These are phyloP conservation scores for Paraphoma chrysanthemicola DNA, from an alignment of 2,329 filamentous ascomycete genomes.

Conservation along the genomic window DNA sequence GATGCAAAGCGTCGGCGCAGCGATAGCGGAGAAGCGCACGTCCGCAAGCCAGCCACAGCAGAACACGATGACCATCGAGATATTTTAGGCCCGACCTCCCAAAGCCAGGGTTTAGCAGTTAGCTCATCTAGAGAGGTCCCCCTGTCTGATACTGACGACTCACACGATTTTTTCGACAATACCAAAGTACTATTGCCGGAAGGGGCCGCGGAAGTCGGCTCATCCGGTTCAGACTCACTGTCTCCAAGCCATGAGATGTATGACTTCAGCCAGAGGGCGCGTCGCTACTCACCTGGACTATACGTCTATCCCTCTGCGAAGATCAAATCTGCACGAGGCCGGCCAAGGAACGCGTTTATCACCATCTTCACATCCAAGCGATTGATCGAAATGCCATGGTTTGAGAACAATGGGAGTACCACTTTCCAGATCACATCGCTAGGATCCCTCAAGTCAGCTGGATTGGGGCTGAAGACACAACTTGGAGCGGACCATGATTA, in stretches of 20 bases:
- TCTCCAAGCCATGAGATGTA: neutral
- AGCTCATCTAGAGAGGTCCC: too few species aligned
- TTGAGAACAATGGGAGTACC: constrained; percentile 3
- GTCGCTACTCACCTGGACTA: constrained; percentile 45
- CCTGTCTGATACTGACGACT: too few species aligned
- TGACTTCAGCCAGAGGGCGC: constrained; percentile 21
- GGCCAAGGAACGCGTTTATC: constrained; percentile 52
- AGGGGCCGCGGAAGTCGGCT: too few species aligned
- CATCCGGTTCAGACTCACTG: neutral
- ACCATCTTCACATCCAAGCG: constrained; percentile 50
- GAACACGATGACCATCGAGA: too few species aligned
- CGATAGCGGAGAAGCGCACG: neutral
- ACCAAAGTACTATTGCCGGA: too few species aligned
- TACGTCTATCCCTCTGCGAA: constrained; percentile 56
- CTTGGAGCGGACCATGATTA: neutral
- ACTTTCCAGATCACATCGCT: neutral
- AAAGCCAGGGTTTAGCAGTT: too few species aligned
- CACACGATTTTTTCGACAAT: too few species aligned
- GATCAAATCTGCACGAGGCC: constrained; percentile 43
- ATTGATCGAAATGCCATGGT: constrained; percentile 48
- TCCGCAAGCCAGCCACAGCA: too few species aligned
- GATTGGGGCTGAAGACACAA: neutral
- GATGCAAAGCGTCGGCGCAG: neutral
- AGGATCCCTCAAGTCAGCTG: neutral
- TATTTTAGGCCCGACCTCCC: too few species aligned